Conservation (phyloP, 148 eudicot genomes). For the Diospyros lotus region DNA sequence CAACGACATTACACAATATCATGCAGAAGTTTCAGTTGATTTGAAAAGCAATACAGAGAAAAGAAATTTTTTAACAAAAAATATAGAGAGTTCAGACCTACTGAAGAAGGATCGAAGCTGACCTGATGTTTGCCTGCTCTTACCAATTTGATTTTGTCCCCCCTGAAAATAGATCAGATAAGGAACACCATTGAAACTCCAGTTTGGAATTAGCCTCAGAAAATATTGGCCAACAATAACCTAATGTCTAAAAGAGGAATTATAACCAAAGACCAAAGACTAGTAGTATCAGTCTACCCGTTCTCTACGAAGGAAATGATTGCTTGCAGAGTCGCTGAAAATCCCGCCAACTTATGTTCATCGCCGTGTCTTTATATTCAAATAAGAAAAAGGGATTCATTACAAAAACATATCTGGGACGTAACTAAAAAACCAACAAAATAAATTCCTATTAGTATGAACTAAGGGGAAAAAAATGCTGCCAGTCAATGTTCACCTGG, state of each 20-base stretch:
- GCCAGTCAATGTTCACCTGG: constrained; percentile 50
- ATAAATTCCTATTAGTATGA: not conserved
- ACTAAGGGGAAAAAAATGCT: not conserved
- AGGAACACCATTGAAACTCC: constrained; percentile 9
- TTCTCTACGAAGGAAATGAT: constrained; percentile 94
- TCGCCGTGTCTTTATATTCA: constrained; percentile 70
- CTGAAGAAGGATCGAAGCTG: constrained; percentile 15
- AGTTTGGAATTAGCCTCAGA: not conserved
- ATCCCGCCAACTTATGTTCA: constrained; percentile 92
- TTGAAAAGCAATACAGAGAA: not conserved
- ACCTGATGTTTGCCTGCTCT: constrained; percentile 98
- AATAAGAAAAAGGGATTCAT: constrained; percentile 3
- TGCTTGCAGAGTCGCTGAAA: constrained; percentile 97
- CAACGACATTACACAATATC: too few relatives aligned
- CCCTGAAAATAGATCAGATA: constrained; percentile 44
- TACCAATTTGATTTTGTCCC: constrained; percentile 79
- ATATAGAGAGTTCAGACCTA: not conserved
- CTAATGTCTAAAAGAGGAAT: not conserved
- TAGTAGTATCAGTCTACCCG: constrained; percentile 45
- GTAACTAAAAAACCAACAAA: not conserved
- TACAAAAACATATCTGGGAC: not conserved
- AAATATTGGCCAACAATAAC: not conserved
- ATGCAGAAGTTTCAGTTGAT: not conserved
- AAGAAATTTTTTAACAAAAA: not conserved
- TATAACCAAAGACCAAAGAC: constrained; percentile 3